Evolutionary conservation across 2,329 filamentous ascomycete species (phyloP).

Genomic region (Pseudogymnoascus sp.): DNA sequence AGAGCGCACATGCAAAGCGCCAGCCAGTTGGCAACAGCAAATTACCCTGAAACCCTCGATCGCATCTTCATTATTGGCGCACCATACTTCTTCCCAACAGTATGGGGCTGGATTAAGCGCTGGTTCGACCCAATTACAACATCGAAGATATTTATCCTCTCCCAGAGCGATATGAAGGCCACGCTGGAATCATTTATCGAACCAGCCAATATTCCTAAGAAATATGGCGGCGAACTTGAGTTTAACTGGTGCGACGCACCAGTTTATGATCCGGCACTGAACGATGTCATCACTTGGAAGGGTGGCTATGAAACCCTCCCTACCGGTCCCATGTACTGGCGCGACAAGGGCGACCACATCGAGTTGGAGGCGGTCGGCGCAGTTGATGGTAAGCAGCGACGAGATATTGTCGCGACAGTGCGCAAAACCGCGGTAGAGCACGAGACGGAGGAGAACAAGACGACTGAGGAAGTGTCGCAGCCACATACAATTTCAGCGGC

Average conservation of each 20-base stretch:
- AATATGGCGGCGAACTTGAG: conserved; percentile 80
- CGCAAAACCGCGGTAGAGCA: conserved; percentile 28
- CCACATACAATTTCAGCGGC: neutral
- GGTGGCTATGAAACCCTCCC: conserved; percentile 46
- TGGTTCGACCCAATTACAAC: conserved; percentile 94
- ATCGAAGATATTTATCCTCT: conserved; percentile 91
- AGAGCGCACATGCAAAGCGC: conserved; percentile 92
- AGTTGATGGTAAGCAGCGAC: conserved; percentile 36
- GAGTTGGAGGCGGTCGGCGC: conserved; percentile 46
- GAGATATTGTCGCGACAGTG: conserved; percentile 43
- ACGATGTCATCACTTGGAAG: conserved; percentile 43
- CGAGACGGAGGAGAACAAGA: neutral
- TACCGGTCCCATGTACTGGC: conserved; percentile 49
- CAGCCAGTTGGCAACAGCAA: conserved; percentile 76
- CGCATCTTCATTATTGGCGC: conserved; percentile 75
- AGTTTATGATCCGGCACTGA: conserved; percentile 56
- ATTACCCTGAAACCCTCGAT: conserved; percentile 91
- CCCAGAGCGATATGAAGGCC: conserved; percentile 60
- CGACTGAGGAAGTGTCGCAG: neutral
- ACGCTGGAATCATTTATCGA: conserved; percentile 80
- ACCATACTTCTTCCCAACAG: conserved; percentile 81
- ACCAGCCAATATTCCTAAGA: conserved; percentile 71
- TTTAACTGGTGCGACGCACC: conserved; percentile 72
- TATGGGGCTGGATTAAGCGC: conserved; percentile 91
- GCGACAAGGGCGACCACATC: conserved; percentile 30